Evolutionary conservation across 2,329 filamentous ascomycete genomes (phyloP), one percentile per base, ranked within the genome.

Genomic region (Lizonia empirigonia): DNA sequence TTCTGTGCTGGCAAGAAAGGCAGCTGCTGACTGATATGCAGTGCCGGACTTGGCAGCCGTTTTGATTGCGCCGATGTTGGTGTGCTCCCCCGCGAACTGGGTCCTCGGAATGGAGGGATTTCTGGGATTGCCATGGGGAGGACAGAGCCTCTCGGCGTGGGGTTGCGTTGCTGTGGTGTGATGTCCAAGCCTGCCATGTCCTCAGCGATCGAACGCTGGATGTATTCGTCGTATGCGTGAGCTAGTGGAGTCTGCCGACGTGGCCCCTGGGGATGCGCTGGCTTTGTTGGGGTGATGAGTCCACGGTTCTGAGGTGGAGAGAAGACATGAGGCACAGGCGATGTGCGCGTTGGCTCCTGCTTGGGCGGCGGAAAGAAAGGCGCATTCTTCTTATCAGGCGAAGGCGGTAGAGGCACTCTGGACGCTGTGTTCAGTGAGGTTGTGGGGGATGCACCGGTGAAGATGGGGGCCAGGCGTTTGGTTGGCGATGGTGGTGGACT

Each of bases 121-220:
- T 68, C 68, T 5, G 65, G 65, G 32, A 74, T 63, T 6, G 57
- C 57, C 60, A 72, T 69, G 6, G 68, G 67, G 20, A 70, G 59
- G n/a, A 67, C 60, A 2, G 68, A 62, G 27, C 63, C 65, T 35
- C 69, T 62, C 23, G 67, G 70, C 13, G 65, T 72, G 13, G 56
- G 56, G 30, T 64, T 61, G 22, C 62, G 67, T 37, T 68, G 64
- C 35, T 68, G 64, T 15, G 62, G 65, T 35, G 63, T 63, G 10
- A 66, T 55, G 6, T 76, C 76, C 67, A 78, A 70, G 41, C 74
- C 73, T 19, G 70, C 73, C 45, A 71, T 64, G 44, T 72, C 69
- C 7, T 59, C 60, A 9, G 76, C 76, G 36, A 80, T 79, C 7
- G 73, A 74, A 37, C 77, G 75, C 58, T 80, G 78, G n/a, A 80